phyloP scores from a whole-genome alignment of 306 rosid genomes.

The Vigna unguiculata region DNA sequence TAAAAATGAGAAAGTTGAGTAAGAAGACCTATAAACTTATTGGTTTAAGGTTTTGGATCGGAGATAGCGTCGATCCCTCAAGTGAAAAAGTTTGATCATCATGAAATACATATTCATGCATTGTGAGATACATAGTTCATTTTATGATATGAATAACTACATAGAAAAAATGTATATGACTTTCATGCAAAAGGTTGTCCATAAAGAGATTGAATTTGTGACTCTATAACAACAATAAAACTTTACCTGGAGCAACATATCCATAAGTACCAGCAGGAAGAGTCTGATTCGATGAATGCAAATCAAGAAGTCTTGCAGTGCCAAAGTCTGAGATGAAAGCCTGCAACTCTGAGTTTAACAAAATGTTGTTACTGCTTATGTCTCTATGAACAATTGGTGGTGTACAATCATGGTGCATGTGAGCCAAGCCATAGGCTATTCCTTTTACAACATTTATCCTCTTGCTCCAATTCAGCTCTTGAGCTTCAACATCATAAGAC shows the following conservation, averaged over 20 bases:
- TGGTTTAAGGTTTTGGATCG: too few relatives aligned
- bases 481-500: conserved; percentile 34
- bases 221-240: neutral
- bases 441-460: conserved; percentile 45
- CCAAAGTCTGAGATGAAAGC: conserved; percentile 39
- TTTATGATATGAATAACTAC: too few relatives aligned
- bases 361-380: conserved; percentile 19
- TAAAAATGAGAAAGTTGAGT: too few relatives aligned
- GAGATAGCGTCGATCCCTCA: too few relatives aligned
- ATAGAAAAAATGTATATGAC: too few relatives aligned
- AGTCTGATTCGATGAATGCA: conserved; percentile 28
- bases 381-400: conserved; percentile 38
- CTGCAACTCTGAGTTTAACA: conserved; percentile 26
- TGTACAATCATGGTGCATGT: conserved; percentile 32
- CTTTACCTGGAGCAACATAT: conserved; percentile 40
- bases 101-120: too few relatives aligned
- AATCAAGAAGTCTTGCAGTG: conserved; percentile 37
- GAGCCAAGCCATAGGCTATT: conserved; percentile 28
- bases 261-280: conserved; percentile 25
- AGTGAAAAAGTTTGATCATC: too few relatives aligned
- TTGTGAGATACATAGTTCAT: too few relatives aligned
- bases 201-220: neutral
- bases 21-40: too few relatives aligned
- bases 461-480: conserved; percentile 40
- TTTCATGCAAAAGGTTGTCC: neutral